phyloP scores from a whole-genome alignment of 768 basidiomycete genomes.

The Tulasnella calospora region DNA sequence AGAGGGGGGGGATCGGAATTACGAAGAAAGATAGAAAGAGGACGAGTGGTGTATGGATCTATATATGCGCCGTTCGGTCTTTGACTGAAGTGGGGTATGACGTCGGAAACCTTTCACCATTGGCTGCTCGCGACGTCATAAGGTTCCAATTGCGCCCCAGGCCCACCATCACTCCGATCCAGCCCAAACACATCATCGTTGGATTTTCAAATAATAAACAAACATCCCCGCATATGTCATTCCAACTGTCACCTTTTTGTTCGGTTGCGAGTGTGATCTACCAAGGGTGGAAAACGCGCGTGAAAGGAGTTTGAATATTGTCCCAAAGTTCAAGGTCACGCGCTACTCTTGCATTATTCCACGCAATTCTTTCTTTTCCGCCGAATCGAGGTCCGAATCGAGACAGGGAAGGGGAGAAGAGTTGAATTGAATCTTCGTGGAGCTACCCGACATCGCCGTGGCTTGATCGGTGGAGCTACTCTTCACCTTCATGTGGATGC shows the following conservation, averaged over 20 bases:
- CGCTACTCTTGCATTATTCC: not conserved
- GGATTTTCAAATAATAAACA: not conserved
- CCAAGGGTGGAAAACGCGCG: not conserved
- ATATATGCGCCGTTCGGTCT: not conserved
- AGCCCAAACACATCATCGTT: not conserved
- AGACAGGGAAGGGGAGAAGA: not conserved
- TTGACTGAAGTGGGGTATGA: slow-evolving; percentile 8
- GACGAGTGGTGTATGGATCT: not conserved
- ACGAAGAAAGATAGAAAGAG: not conserved
- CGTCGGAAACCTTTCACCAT: not conserved
- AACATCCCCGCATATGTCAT: not conserved
- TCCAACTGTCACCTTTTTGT: not conserved
- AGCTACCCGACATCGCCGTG: not conserved
- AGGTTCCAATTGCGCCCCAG: not conserved
- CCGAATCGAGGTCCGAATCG: not conserved
- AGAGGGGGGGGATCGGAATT: not conserved
- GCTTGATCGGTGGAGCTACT: not conserved
- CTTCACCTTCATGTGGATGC: not conserved
- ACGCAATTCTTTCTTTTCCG: not conserved
- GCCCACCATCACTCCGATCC: slow-evolving; percentile 1
- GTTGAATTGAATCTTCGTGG: not conserved
- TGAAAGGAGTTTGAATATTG: not conserved
- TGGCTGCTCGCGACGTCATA: not conserved
- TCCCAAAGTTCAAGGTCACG: not conserved
- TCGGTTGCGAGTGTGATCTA: not conserved